Conservation (phyloP, 1,284 basidiomycete species). For the Sanghuangporus sanghuang region DNA sequence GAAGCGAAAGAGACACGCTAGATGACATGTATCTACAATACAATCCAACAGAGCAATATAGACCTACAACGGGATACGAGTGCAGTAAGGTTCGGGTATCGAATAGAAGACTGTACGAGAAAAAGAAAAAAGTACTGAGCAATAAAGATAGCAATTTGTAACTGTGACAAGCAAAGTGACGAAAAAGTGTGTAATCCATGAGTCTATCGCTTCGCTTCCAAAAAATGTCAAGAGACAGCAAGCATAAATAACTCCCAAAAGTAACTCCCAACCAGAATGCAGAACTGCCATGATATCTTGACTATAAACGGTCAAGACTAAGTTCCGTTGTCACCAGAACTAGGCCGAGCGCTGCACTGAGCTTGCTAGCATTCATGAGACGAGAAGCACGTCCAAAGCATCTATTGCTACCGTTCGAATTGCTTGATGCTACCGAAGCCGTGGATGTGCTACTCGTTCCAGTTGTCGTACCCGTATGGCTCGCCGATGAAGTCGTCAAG, state of each 20-base stretch:
- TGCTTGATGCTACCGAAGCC: background rate
- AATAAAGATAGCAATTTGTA: background rate
- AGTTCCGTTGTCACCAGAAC: background rate
- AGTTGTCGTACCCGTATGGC: background rate
- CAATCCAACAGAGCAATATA: too few species aligned
- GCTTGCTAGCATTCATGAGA: background rate
- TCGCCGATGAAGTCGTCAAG: background rate
- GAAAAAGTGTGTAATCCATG: background rate
- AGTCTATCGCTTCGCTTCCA: background rate
- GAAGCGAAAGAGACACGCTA: too few species aligned
- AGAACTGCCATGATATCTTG: background rate
- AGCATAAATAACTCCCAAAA: background rate
- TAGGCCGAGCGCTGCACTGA: background rate
- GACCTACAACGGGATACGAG: too few species aligned
- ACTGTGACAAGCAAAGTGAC: background rate
- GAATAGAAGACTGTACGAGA: background rate
- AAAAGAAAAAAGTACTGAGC: background rate
- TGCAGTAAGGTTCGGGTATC: too few species aligned
- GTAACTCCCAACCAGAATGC: background rate
- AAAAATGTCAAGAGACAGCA: background rate
- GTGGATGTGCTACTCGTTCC: background rate
- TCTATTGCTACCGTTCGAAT: background rate
- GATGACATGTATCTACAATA: too few species aligned
- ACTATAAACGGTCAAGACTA: background rate
- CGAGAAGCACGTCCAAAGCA: background rate